Percentiles rank a stretch among this genome's conserved stretches.
Conservation (phyloP, 2,329 filamentous ascomycete species). For the Tolypocladium sp. region DNA sequence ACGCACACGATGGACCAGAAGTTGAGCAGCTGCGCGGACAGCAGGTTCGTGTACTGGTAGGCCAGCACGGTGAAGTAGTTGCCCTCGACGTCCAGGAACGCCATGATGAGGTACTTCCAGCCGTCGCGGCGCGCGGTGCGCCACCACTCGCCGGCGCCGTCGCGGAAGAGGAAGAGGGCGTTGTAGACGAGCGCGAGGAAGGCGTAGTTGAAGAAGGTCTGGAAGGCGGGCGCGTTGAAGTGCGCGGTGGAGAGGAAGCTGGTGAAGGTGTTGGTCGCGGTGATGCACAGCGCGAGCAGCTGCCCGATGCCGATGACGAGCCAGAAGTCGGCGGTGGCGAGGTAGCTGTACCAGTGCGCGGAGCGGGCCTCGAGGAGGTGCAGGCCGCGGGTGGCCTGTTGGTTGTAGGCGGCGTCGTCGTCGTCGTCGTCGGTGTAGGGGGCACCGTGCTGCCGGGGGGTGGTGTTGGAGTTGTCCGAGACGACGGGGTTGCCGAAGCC, state of each 20-base stretch:
- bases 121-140: constrained; percentile 59
- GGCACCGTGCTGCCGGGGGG: too few species aligned
- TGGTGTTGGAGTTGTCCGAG: too few species aligned
- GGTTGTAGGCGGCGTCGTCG: constrained; percentile 18
- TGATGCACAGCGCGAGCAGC: constrained; percentile 81
- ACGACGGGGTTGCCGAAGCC: constrained; percentile 7
- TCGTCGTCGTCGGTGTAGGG: neutral
- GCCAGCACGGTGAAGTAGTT: constrained; percentile 98
- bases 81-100: constrained; percentile 89
- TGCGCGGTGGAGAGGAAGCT: constrained; percentile 56
- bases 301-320: constrained; percentile 73
- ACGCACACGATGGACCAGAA: constrained; percentile 98
- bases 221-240: constrained; percentile 86
- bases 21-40: constrained; percentile 92
- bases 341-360: constrained; percentile 60
- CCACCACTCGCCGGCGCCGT: constrained; percentile 65
- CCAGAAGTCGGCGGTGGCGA: constrained; percentile 83
- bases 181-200: constrained; percentile 78
- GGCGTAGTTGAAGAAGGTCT: constrained; percentile 91
- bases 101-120: constrained; percentile 90
- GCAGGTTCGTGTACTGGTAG: constrained; percentile 84
- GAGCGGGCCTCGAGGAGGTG: constrained; percentile 44
- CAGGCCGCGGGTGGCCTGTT: constrained; percentile 37
- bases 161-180: constrained; percentile 65
- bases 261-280: constrained; percentile 84